Percentiles rank a stretch among this genome's conserved stretches.
Conservation (phyloP, 139 green algal species). For the Volvox africanus region DNA sequence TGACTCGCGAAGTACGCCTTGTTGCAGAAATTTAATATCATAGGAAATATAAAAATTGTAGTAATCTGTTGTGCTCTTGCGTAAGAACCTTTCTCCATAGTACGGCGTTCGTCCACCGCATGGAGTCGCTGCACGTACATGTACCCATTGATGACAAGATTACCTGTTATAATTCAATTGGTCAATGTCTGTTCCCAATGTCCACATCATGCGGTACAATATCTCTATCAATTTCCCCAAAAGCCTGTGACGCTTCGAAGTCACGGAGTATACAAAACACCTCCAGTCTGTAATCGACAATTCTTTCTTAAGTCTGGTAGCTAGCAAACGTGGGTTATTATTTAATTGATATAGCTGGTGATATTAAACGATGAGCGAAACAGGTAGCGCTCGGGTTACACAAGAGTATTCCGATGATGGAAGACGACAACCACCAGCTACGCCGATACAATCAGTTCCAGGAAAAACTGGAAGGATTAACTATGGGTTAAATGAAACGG, state of each 20-base stretch:
- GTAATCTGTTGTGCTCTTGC: too few species aligned
- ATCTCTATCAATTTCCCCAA: too few species aligned
- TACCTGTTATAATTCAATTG: too few species aligned
- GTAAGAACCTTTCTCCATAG: too few species aligned
- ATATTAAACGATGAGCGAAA: neutral
- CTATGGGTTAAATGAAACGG: constrained; percentile 16
- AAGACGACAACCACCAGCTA: neutral
- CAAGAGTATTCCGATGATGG: neutral
- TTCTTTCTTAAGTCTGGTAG: neutral
- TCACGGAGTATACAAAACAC: neutral
- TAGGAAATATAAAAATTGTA: too few species aligned
- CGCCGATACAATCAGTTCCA: neutral
- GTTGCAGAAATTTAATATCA: too few species aligned
- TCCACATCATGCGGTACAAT: too few species aligned
- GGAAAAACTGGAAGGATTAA: constrained; percentile 7
- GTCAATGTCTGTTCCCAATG: too few species aligned
- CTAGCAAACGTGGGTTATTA: neutral
- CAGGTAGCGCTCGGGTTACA: neutral
- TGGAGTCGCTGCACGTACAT: too few species aligned
- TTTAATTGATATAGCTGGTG: neutral
- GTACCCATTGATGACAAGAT: too few species aligned
- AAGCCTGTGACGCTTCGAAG: neutral
- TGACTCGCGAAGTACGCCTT: too few species aligned
- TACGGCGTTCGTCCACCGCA: too few species aligned
- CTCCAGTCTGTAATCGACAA: neutral